Evolutionary conservation across 306 rosid genomes (phyloP).

Genomic region (Abrus pulchellus): DNA sequence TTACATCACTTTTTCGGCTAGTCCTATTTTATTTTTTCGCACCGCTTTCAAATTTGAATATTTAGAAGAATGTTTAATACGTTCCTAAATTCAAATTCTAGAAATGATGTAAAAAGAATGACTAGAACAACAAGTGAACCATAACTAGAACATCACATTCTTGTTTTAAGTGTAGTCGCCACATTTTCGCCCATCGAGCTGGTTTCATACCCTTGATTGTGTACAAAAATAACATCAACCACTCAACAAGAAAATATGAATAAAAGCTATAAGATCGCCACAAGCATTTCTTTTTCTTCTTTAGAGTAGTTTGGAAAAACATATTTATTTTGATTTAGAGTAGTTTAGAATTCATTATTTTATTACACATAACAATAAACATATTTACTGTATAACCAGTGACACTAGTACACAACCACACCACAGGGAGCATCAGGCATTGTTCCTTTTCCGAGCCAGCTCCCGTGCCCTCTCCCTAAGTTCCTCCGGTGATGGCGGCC

Average conservation of each 20-base stretch:
- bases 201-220: neutral
- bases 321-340: conserved; percentile 12
- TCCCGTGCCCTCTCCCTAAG: conserved; percentile 83
- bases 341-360: neutral
- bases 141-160: too few species aligned
- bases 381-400: conserved; percentile 35
- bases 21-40: too few species aligned
- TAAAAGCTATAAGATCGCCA: neutral
- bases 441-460: conserved; percentile 72
- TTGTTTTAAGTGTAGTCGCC: too few species aligned
- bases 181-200: too few species aligned
- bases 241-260: neutral
- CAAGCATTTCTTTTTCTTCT: neutral
- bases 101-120: too few species aligned
- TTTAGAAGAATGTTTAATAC: too few species aligned
- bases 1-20: too few species aligned
- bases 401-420: neutral
- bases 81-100: too few species aligned
- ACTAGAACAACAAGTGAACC: too few species aligned
- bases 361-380: conserved; percentile 19
- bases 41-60: too few species aligned
- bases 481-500: conserved; percentile 90
- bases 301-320: neutral
- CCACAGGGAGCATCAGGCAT: conserved; percentile 48
- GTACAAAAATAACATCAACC: neutral